Evolutionary conservation across 2,329 filamentous ascomycete species (phyloP), one percentile per base, ranked within the genome.

Genomic region (Cladosporium sp.): DNA sequence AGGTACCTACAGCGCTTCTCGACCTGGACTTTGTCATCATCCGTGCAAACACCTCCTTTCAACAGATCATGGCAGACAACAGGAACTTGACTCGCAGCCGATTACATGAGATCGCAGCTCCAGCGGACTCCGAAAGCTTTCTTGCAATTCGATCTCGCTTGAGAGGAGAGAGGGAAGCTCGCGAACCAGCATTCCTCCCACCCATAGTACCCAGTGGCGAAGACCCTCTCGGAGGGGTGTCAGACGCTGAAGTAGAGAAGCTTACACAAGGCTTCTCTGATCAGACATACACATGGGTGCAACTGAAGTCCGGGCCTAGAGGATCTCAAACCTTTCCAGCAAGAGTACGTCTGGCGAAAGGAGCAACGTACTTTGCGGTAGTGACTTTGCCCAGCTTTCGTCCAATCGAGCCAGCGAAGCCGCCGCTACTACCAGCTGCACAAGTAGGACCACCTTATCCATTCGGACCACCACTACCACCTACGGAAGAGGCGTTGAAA

Each of bases 181-280:
- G 72, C 32, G 75, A 78, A 50, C 75, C 76, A 12, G 62, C 73
- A 22, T 77, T 75, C 55, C 71, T 78, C 61, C 70, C 76, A 19
- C 74, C 75, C 4, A 78, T 78, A 19, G 54, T 65, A n/a, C 70
- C 69, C 13, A 65, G 67, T 9, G 60, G 71, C 4, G 67, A 73
- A 34, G 72, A 75, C 56, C 69, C 71, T 9, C 61, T 76, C 41
- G 64, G 69, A 13, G 62, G 64, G 19, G 61, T 75, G 7, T 57
- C 60, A 3, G 70, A 75, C 37, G 62, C 61, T 4, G 72, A 77
- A 47, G 65, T 73, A 12, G 73, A 75, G 17, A 64, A 66, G 36
- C 65, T 73, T 38, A 74, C 70, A 29, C 68, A 70, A 19, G 71
- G 70, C 20, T 75, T 68, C 56, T 66, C 64, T 7, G 68, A 73